phyloP scores from a whole-genome alignment of 2,329 filamentous ascomycete species.

The Colletotrichum sp. region DNA sequence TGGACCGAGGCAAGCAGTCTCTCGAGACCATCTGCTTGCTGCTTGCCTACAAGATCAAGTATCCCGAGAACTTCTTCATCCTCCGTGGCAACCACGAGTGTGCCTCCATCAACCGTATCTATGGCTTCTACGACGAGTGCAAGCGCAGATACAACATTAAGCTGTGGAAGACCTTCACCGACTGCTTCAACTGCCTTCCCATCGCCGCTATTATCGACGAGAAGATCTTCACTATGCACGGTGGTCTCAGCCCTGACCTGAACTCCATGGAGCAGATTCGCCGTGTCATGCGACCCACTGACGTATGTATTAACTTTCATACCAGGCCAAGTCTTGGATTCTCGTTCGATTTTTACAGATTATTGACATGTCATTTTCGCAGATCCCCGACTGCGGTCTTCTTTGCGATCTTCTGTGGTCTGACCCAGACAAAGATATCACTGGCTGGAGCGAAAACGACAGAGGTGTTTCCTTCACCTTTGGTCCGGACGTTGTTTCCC shows the following conservation, averaged over 20 bases:
- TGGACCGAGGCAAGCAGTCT: constrained; percentile 98
- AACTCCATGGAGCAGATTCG: constrained; percentile 99
- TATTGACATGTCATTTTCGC: constrained; percentile 20
- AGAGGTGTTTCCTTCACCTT: constrained; percentile 99
- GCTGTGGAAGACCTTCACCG: constrained; percentile 99
- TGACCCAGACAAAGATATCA: constrained; percentile 98
- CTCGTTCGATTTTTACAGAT: neutral
- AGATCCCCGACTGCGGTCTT: constrained; percentile 98
- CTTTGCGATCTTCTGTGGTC: constrained; percentile 99
- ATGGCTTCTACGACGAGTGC: constrained; percentile 99
- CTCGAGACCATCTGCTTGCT: constrained; percentile 98
- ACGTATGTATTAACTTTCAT: constrained; percentile 73
- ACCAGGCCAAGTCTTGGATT: neutral
- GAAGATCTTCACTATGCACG: constrained; percentile 99
- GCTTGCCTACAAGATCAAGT: constrained; percentile 99
- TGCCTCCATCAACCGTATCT: constrained; percentile 98
- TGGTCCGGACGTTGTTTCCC: constrained; percentile 93
- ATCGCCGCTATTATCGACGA: constrained; percentile 99
- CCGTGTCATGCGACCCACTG: constrained; percentile 97
- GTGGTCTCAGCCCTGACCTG: constrained; percentile 92
- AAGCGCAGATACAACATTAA: constrained; percentile 99
- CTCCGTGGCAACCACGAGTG: constrained; percentile 99
- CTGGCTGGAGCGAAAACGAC: constrained; percentile 98
- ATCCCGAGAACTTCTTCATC: constrained; percentile 99
- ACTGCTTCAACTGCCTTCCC: constrained; percentile 98